Conservation (phyloP, 768 basidiomycete species). For the Kwoniella botswanensis region DNA sequence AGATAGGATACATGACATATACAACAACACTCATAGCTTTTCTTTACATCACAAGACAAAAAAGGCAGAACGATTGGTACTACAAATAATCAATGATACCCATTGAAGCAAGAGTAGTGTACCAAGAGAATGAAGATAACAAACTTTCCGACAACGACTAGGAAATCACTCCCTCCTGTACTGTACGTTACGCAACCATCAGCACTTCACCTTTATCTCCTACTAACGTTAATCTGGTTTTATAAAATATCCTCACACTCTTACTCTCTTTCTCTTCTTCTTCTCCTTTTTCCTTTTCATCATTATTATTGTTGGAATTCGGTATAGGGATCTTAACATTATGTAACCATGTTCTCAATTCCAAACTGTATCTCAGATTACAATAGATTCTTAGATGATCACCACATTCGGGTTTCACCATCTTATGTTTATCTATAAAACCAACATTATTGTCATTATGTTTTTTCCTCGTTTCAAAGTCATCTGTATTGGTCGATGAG, state of each 20-base stretch:
- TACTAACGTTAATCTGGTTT: constrained; percentile 38
- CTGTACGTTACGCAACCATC: constrained; percentile 38
- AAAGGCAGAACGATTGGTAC: too few relatives aligned
- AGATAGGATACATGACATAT: neutral
- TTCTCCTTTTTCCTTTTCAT: neutral
- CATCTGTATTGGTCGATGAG: constrained; percentile 13
- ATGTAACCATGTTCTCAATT: constrained; percentile 42
- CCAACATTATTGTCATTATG: neutral
- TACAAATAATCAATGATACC: neutral
- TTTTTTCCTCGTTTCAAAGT: neutral
- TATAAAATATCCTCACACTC: constrained; percentile 32
- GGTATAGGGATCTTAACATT: constrained; percentile 29
- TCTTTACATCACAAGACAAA: too few relatives aligned
- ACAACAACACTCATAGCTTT: neutral
- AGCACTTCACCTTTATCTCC: constrained; percentile 51
- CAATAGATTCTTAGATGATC: constrained; percentile 52
- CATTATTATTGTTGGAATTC: constrained; percentile 3
- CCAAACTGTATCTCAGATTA: constrained; percentile 35
- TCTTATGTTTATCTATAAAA: neutral
- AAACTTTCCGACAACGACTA: too few relatives aligned
- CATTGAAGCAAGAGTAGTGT: neutral
- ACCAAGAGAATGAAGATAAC: neutral
- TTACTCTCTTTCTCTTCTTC: neutral
- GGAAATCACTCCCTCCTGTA: neutral
- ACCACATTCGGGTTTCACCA: constrained; percentile 34